Base-by-base conservation (phyloP, 768 basidiomycete species). In the Russula sp. region DNA sequence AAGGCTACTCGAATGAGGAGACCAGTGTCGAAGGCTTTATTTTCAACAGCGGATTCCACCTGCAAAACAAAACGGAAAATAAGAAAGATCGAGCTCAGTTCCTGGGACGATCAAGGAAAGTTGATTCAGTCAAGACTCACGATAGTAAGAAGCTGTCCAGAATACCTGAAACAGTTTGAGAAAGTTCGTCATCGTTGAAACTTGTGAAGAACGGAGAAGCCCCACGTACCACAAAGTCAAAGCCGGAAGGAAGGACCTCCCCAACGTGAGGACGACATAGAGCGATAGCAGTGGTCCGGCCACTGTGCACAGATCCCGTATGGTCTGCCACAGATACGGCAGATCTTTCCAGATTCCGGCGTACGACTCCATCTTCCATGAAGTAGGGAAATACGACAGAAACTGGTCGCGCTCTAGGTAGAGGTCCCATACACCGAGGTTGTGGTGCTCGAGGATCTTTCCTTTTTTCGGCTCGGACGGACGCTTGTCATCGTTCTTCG, bases 391-490 rank as follows among this genome's bases (percentile, higher is more conserved):
- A 69, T 39, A 61, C 48, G 25, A 61, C 18, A 81, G 65, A 43
- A 75, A 71, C 35, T 78, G 69, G 25, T 74, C 71, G 25, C 73
- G 75, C 66, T 88, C 82, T 68, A 87, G 81, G 70, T 90, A 91
- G 47, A 88, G 72, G 68, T 90, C 87, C 88, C 88, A 91, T 41
- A 89, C 82, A 49, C 88, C 88, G 43, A 88, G 59, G 29, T 75
- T 77, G 7, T 79, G 82, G 66, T 87, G 86, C 60, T 82, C 82
- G 65, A 90, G 46, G 43, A n/a, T 38, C 0, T 20, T 20, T 48
- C n/a, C 34, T 49, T 54, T 47, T 32, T 63, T 38, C 18, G 61
- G 57, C 46, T 58, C 52, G 16, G 43, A 49, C 7, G 43, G n/a
- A 34, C 2, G 16, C 5, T 20, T 9, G 0, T 48, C 53, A 7